Conservation (phyloP, 2,329 filamentous ascomycete species). For the Leptographium wingfieldii region DNA sequence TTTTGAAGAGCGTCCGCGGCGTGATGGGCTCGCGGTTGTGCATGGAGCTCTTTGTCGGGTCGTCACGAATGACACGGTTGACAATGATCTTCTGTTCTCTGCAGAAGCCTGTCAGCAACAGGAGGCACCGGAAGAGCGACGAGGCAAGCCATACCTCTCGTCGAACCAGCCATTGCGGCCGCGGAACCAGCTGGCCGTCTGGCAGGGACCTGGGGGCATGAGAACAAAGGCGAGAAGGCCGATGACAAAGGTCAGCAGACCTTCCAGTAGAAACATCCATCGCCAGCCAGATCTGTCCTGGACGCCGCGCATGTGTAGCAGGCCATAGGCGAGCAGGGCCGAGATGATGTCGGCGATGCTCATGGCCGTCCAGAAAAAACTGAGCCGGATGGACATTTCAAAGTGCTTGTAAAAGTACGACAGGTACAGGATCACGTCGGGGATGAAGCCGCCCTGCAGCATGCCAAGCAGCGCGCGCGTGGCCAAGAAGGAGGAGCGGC, state of each 20-base stretch:
- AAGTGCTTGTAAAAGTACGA: slow-evolving; percentile 31
- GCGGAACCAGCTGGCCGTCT: slow-evolving; percentile 41
- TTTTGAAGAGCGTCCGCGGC: slow-evolving; percentile 34
- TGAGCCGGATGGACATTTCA: slow-evolving; percentile 26
- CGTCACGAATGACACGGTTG: slow-evolving; percentile 45
- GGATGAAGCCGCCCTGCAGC: slow-evolving; percentile 34
- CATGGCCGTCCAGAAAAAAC: slow-evolving; percentile 30
- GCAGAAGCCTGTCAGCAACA: background rate
- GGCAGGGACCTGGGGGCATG: slow-evolving; percentile 39
- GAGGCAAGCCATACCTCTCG: slow-evolving; percentile 23
- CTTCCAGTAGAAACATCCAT: slow-evolving; percentile 47
- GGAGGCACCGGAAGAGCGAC: too few species aligned
- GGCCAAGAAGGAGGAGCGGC: slow-evolving; percentile 25
- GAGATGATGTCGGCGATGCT: slow-evolving; percentile 26
- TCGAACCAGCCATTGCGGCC: slow-evolving; percentile 47
- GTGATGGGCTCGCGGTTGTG: slow-evolving; percentile 47
- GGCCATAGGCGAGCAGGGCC: slow-evolving; percentile 24
- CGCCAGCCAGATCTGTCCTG: slow-evolving; percentile 25
- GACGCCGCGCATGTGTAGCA: slow-evolving; percentile 28
- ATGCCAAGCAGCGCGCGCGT: slow-evolving; percentile 27
- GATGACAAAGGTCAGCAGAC: slow-evolving; percentile 29
- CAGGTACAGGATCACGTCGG: slow-evolving; percentile 29
- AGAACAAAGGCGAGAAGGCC: slow-evolving; percentile 40
- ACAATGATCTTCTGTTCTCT: slow-evolving; percentile 48
- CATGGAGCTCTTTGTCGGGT: slow-evolving; percentile 47